Conservation (phyloP, 73 alveolate genomes). For the Paramecium caudatum region DNA sequence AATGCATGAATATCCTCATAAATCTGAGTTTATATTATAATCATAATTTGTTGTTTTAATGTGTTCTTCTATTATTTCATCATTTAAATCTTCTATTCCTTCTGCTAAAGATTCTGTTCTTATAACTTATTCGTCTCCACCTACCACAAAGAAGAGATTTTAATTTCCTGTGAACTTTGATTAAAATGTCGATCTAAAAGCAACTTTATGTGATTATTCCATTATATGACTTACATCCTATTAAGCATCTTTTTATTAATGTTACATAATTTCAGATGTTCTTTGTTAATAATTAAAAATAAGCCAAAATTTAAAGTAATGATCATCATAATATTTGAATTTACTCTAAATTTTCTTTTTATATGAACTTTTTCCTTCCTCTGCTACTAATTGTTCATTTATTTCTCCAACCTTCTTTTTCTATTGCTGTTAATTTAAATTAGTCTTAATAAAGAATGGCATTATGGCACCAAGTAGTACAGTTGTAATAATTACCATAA, state of each 20-base stretch:
- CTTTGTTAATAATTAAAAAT: constrained; percentile 66
- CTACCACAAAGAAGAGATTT: not conserved
- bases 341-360: constrained; percentile 17
- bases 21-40: no score
- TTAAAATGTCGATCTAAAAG: not conserved
- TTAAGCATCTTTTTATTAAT: not conserved
- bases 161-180: constrained; percentile 61
- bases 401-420: not conserved
- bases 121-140: not conserved
- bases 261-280: constrained; percentile 22
- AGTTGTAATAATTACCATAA: constrained; percentile 73
- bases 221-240: not conserved
- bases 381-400: not conserved
- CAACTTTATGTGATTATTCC: not conserved
- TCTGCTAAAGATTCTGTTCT: constrained; percentile 20
- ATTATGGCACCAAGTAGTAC: constrained; percentile 67
- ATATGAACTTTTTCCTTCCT: constrained; percentile 12
- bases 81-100: constrained; percentile 35
- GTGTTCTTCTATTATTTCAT: no score
- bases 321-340: constrained; percentile 41
- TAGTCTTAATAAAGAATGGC: constrained; percentile 68
- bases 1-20: no score
- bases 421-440: not conserved
- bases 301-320: constrained; percentile 58
- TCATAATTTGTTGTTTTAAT: no score